Percentiles rank a stretch among this genome's conserved stretches.
Conservation (phyloP, 2,329 filamentous ascomycete genomes). For the Paracoccidioides lutzii region DNA sequence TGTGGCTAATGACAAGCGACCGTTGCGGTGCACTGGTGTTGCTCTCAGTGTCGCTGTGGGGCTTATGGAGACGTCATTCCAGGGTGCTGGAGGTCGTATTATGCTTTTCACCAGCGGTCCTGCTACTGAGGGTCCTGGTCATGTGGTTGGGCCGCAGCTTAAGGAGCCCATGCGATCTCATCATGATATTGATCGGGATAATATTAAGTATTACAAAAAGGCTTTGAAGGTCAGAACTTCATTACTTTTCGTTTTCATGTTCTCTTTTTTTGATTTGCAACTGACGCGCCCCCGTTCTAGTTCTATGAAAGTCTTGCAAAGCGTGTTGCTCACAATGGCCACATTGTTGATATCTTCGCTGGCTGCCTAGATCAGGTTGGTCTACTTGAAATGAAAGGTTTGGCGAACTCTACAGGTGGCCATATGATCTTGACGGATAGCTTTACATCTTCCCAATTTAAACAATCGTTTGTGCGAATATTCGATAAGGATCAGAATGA, state of each 20-base stretch:
- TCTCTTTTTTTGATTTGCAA: neutral
- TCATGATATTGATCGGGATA: slow-evolving; percentile 96
- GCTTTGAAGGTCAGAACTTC: slow-evolving; percentile 61
- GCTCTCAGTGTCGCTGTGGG: slow-evolving; percentile 92
- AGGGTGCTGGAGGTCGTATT: slow-evolving; percentile 85
- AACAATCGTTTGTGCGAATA: slow-evolving; percentile 91
- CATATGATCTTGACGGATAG: slow-evolving; percentile 98
- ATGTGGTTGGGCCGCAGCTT: slow-evolving; percentile 91
- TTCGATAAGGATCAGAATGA: slow-evolving; percentile 96
- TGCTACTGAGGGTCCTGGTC: slow-evolving; percentile 88
- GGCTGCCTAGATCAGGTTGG: slow-evolving; percentile 96
- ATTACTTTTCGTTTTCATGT: neutral
- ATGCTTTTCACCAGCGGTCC: slow-evolving; percentile 96
- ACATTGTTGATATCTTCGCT: slow-evolving; percentile 95
- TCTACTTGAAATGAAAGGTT: slow-evolving; percentile 92
- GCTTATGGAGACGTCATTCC: slow-evolving; percentile 84
- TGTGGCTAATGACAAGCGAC: slow-evolving; percentile 82
- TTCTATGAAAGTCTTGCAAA: slow-evolving; percentile 95
- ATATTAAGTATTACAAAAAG: slow-evolving; percentile 99
- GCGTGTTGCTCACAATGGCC: slow-evolving; percentile 87
- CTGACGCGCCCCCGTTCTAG: slow-evolving; percentile 32
- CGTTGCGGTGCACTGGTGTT: slow-evolving; percentile 83
- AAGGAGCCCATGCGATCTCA: slow-evolving; percentile 95
- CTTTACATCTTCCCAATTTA: slow-evolving; percentile 98
- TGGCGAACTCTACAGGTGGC: slow-evolving; percentile 89